Percentiles rank a stretch among this genome's conserved stretches.
Evolutionary conservation across 2,329 filamentous ascomycete species (phyloP).

Genomic region (Aspergillus terreus): DNA sequence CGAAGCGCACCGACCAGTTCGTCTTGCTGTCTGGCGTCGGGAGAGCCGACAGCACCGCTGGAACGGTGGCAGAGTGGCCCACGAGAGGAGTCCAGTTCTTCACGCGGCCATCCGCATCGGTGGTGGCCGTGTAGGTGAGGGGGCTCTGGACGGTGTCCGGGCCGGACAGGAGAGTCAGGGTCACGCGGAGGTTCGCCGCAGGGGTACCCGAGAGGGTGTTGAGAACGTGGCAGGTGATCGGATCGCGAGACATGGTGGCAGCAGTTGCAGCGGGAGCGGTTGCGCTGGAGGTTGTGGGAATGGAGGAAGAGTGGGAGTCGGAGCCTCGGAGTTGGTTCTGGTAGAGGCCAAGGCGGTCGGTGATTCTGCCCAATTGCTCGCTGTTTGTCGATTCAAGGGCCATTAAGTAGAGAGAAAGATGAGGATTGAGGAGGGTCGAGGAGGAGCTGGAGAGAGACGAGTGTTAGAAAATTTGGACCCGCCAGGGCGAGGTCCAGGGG

Average conservation of each 20-base stretch:
- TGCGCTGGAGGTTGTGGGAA: slow-evolving; percentile 6
- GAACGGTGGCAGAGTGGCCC: slow-evolving; percentile 20
- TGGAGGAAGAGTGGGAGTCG: slow-evolving; percentile 1
- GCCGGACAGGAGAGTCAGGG: slow-evolving; percentile 50
- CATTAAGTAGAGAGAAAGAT: slow-evolving; percentile 18
- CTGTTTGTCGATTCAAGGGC: slow-evolving; percentile 15
- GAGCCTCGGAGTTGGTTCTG: slow-evolving; percentile 26
- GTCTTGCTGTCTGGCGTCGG: slow-evolving; percentile 36
- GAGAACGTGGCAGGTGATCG: slow-evolving; percentile 50
- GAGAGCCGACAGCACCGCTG: slow-evolving; percentile 31
- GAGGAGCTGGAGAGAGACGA: not conserved
- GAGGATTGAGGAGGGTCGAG: not conserved
- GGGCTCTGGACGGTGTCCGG: slow-evolving; percentile 21
- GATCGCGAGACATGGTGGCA: slow-evolving; percentile 38
- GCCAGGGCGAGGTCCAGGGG: slow-evolving; percentile 1
- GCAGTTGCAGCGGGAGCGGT: slow-evolving; percentile 9
- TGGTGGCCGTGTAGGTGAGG: slow-evolving; percentile 36
- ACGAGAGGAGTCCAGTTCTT: slow-evolving; percentile 37
- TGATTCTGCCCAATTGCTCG: slow-evolving; percentile 22
- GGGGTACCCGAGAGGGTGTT: slow-evolving; percentile 47
- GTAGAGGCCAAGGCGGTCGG: slow-evolving; percentile 31
- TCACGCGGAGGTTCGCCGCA: slow-evolving; percentile 46
- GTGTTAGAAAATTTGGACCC: not conserved
- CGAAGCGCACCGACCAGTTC: slow-evolving; percentile 45
- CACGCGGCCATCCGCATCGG: slow-evolving; percentile 46